Evolutionary conservation across 345 rosid species (phyloP).

Genomic region (Pugionium cornutum): DNA sequence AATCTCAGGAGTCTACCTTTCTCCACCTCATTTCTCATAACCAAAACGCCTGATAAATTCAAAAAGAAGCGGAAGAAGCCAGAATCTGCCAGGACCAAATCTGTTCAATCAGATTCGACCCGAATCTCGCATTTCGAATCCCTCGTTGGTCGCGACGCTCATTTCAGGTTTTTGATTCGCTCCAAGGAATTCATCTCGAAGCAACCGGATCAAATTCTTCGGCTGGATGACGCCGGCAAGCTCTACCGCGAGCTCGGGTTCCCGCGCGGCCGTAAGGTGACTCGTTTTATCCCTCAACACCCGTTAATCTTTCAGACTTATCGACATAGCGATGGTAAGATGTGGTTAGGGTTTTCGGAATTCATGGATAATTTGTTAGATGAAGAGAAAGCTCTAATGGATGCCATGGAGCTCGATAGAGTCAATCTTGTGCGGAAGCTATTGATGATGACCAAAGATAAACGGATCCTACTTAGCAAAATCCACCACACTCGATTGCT

Average conservation of each 20-base stretch:
- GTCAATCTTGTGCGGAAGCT: slow-evolving; percentile 62
- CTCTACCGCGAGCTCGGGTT: slow-evolving; percentile 83
- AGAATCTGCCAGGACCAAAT: slow-evolving; percentile 65
- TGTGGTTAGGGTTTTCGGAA: slow-evolving; percentile 76
- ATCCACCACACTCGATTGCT: slow-evolving; percentile 68
- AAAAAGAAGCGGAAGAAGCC: slow-evolving; percentile 51
- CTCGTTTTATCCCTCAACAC: slow-evolving; percentile 59
- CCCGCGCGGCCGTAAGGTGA: slow-evolving; percentile 84
- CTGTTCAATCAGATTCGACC: slow-evolving; percentile 56
- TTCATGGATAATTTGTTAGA: slow-evolving; percentile 67
- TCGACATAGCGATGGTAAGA: slow-evolving; percentile 65
- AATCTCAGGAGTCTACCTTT: slow-evolving; percentile 34
- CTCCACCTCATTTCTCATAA: slow-evolving; percentile 85
- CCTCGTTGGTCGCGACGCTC: slow-evolving; percentile 60
- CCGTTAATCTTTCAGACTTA: slow-evolving; percentile 64
- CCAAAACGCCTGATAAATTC: slow-evolving; percentile 69
- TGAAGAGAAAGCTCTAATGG: slow-evolving; percentile 55
- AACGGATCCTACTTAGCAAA: slow-evolving; percentile 70
- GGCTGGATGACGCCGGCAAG: slow-evolving; percentile 76
- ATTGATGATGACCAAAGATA: slow-evolving; percentile 76
- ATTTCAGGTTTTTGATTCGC: slow-evolving; percentile 64
- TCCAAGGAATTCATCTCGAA: slow-evolving; percentile 66
- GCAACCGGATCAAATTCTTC: slow-evolving; percentile 68
- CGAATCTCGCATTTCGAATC: slow-evolving; percentile 57
- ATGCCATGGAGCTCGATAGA: slow-evolving; percentile 64